Evolutionary conservation across 23 red algal species (phyloP), one percentile per base, ranked within the genome.

Genomic region (Chondrus crispus): DNA sequence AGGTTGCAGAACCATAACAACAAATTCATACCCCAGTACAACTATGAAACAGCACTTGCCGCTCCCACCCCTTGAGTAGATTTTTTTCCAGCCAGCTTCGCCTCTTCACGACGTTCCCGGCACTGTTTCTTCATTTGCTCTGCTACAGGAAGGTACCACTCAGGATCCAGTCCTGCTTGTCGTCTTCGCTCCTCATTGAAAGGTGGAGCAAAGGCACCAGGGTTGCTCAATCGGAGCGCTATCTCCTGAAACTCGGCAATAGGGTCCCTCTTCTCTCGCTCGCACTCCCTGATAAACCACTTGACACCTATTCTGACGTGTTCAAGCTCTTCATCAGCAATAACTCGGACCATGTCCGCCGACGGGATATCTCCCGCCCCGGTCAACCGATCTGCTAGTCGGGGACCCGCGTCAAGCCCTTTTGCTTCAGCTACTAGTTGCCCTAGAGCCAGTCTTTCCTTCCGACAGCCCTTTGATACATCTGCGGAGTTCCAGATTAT

Each of bases 81-180:
- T n/a, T n/a, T n/a, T n/a, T n/a, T n/a, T n/a, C n/a, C n/a, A n/a
- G n/a, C n/a, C n/a, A n/a, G n/a, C 60, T 66, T 66, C 18, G 7
- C 6, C 60, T 0, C 60, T 66, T 66, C 60, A 22, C 60, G 69
- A 50, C 80, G 38, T 51, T 77, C 90, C 40, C 46, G 30, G 13
- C 80, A 40, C 46, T 75, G 49, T n/a, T 68, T 41, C 71, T 75
- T 72, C 83, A 94, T 87, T 55, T 80, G 74, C 19, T 94, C 93
- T 18, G 84, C 86, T 58, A 96, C 88, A 26, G 94, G 88, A 54
- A 90, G 10, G 54, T 96, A 96, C 94, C 94, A 96, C 33, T 96
- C 94, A n/a, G 74, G 75, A 19, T 45, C 48, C 52, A 96, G 76
- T 10, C 94, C 94, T 11, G 94, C 94, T 39, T 36, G 42, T 28